Percentiles rank a stretch among this genome's conserved stretches.
Evolutionary conservation across 148 eudicot genomes (phyloP).

Genomic region (Cornus suecica): DNA sequence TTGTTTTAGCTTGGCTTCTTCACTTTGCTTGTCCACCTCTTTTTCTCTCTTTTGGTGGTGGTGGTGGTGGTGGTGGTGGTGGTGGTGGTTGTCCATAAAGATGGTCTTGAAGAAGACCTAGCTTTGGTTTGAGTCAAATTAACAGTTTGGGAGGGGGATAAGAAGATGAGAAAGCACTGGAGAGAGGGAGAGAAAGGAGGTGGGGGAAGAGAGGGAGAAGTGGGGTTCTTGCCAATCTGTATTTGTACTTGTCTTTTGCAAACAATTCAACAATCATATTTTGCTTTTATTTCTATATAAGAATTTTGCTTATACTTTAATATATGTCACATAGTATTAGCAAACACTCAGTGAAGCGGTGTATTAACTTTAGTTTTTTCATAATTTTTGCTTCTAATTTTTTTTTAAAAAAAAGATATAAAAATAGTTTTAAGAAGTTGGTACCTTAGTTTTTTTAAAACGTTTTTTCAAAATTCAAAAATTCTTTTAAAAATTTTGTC

Average conservation of each 20-base stretch:
- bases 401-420: too few species aligned
- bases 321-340: too few species aligned
- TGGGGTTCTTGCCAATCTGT: slow-evolving; percentile 7
- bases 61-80: slow-evolving; percentile 21
- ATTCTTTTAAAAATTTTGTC: too few species aligned
- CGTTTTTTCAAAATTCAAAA: too few species aligned
- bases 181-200: slow-evolving; percentile 14
- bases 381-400: too few species aligned
- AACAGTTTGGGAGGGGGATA: neutral
- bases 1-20: neutral
- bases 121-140: too few species aligned
- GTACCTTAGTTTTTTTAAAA: too few species aligned
- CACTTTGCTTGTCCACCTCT: neutral
- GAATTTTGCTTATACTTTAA: too few species aligned
- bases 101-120: too few species aligned
- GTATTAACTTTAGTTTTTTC: too few species aligned
- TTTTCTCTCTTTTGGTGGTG: slow-evolving; percentile 10
- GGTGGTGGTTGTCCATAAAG: slow-evolving; percentile 28
- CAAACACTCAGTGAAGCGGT: too few species aligned
- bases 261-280: neutral
- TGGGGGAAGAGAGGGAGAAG: slow-evolving; percentile 4
- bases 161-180: slow-evolving; percentile 2
- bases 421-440: too few species aligned
- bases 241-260: slow-evolving; percentile 11
- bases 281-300: neutral